phyloP scores from a whole-genome alignment of 176 grass and related monocot species.

The Oryza longistaminata region DNA sequence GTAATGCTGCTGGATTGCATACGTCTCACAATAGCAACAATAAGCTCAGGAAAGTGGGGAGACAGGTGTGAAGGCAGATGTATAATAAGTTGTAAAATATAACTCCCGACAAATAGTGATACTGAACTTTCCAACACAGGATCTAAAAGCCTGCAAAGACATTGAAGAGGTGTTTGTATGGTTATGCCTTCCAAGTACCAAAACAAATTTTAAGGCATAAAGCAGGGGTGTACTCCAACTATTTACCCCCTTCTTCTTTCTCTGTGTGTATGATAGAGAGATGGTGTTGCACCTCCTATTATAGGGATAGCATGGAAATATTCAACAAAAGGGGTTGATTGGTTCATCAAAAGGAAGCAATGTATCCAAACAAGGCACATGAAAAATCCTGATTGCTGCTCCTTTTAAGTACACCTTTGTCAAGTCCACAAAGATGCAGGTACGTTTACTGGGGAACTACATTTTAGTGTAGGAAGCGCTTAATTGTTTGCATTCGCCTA shows the following conservation, averaged over 20 bases:
- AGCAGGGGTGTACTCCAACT: neutral
- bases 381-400: neutral
- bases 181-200: neutral
- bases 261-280: neutral
- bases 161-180: neutral
- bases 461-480: neutral
- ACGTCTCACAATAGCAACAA: constrained; percentile 83
- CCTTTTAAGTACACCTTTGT: neutral
- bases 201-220: neutral
- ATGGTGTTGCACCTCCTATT: neutral
- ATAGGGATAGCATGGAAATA: neutral
- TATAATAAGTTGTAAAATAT: constrained; percentile 89
- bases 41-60: constrained; percentile 69
- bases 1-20: constrained; percentile 83
- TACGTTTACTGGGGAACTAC: neutral
- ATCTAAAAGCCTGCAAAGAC: constrained; percentile 76
- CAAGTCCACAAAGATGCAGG: neutral
- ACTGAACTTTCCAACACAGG: constrained; percentile 82
- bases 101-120: constrained; percentile 94
- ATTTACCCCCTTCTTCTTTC: neutral
- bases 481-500: neutral
- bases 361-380: neutral
- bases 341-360: constrained; percentile 1
- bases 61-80: constrained; percentile 77
- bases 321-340: neutral